phyloP scores from a whole-genome alignment of 2,329 filamentous ascomycete species.

The Verticillium isaacii region DNA sequence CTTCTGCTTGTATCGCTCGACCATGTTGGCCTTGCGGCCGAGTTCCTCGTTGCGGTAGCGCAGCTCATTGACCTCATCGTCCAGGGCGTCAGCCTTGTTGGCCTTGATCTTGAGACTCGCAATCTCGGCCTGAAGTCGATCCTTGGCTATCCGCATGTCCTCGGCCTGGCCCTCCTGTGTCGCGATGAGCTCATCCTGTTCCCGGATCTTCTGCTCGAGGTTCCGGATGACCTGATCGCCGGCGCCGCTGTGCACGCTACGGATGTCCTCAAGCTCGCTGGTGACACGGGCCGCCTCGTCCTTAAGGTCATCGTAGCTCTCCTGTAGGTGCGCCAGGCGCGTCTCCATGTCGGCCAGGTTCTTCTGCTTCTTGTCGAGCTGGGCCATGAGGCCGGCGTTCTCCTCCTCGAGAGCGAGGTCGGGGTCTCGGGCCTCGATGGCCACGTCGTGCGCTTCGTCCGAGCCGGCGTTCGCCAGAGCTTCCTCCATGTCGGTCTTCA shows the following conservation, averaged over 20 bases:
- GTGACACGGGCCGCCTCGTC: slow-evolving; percentile 56
- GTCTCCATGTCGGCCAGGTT: slow-evolving; percentile 55
- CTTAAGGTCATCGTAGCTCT: slow-evolving; percentile 61
- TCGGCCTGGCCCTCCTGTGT: slow-evolving; percentile 64
- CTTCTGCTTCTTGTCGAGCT: slow-evolving; percentile 50
- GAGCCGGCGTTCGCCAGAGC: not conserved
- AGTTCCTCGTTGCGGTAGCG: slow-evolving; percentile 54
- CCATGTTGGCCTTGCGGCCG: slow-evolving; percentile 58
- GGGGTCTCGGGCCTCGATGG: slow-evolving; percentile 41
- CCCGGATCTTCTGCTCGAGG: slow-evolving; percentile 53
- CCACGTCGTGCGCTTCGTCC: slow-evolving; percentile 32
- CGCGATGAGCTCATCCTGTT: slow-evolving; percentile 69
- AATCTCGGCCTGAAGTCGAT: slow-evolving; percentile 43
- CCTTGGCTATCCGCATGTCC: slow-evolving; percentile 39
- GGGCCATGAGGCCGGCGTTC: slow-evolving; percentile 43
- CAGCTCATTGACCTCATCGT: slow-evolving; percentile 57
- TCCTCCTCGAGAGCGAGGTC: slow-evolving; percentile 54
- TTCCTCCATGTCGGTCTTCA: slow-evolving; percentile 30
- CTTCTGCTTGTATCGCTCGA: slow-evolving; percentile 59
- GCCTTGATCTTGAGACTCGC: slow-evolving; percentile 39
- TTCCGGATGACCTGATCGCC: slow-evolving; percentile 47
- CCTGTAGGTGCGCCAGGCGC: slow-evolving; percentile 54
- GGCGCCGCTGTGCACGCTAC: slow-evolving; percentile 46
- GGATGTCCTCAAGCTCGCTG: slow-evolving; percentile 44
- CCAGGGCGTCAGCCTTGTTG: slow-evolving; percentile 44